Base-by-base conservation (phyloP, 2,329 filamentous ascomycete genomes). In the Cladorrhinum sp. region DNA sequence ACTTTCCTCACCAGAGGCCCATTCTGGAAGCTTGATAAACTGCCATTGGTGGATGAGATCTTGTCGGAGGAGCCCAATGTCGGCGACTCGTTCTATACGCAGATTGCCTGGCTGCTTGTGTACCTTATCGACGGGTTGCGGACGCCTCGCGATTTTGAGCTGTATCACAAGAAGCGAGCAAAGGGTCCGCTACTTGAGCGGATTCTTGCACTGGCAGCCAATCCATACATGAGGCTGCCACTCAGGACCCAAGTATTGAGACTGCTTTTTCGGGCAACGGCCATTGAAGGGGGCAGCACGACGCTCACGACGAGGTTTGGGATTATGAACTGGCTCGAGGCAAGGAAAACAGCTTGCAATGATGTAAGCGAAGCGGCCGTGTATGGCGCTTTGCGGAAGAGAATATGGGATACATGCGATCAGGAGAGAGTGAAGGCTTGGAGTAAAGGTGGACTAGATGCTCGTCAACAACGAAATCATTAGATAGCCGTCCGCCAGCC, bases 281-380 rank as follows among this genome's bases (percentile, higher is more conserved):
- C 81, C 51, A 83, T 93, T 30, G 82, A 86, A 28, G 86, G 84
- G 1, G 92, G 90, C 1, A 91, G 89, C 73, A 90, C 87, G 3
- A 94, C 89, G n/a, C 78, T 96, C 51, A 82, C 92, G 39, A 96
- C 92, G 1, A 80, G 92, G 60, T 87, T 88, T 49, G 91, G 90
- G 16, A 77, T 90, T 20, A 73, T 94, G 57, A 87, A 83, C 66
- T 96, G 92, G 92, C 79, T 94, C 8, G 82, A 88, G 61, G 82
- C 83, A 62, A 84, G 86, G 67, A 73, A 82, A 36, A 80, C 80
- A 3, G 62, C 28, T 1, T 64, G 65, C 20, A 16, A 24, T 18
- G 58, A 61, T 52, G 42, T 23, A 7, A 58, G 36, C 16, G 82
- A 84, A 65, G 75, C 73, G 0, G 76, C 77, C 18, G 73, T 85